Evolutionary conservation across 768 basidiomycete species (phyloP), one percentile per base, ranked within the genome.

Genomic region (Trametes elegans): DNA sequence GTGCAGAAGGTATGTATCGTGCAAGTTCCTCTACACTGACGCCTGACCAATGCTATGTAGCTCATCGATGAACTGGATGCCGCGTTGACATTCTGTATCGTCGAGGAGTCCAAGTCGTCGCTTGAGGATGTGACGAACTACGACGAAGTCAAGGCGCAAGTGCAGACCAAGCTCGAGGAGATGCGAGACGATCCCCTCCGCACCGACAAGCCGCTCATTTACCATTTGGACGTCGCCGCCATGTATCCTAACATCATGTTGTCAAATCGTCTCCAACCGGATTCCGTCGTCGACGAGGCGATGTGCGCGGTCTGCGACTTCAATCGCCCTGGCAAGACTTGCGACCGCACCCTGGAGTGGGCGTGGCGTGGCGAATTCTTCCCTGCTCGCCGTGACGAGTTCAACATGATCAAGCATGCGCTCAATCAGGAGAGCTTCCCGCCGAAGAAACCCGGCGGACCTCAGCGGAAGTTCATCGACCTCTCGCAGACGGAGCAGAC

Each of bases 241-340:
- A 99, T 99, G 97, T 98, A 99, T 70, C 97, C 97, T 53, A 99
- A 98, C 71, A 98, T 99, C 82, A 99, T 99, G 97, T 87, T 99
- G 77, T 98, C 95, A 16, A 99, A 99, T 68, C 91, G 97, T 29
- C 79, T 99, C 2, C 97, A 99, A 63, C 97, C 97, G 2, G 97
- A 99, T 72, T 97, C 97, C 2, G 90, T 98, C 75, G 88, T 98
- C 9, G 93, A 95, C 65, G 97, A 98, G 70, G 85, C 96, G 18
- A 88, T 87, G 16, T 99, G 97, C 66, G 97, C 97, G 1, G 94
- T 98, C 2, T 99, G 97, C 73, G 97, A 99, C 72, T 98, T 88
- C 70, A 99, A 99, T 64, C 83, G 95, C 8, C 95, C 97, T 0
- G 93, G 91, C 19, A 99, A 99, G 74, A 81, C 83, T 10, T 99